Evolutionary conservation across 805 yeast genomes (phyloP).

Genomic region (Ogataea thermomethanolica): DNA sequence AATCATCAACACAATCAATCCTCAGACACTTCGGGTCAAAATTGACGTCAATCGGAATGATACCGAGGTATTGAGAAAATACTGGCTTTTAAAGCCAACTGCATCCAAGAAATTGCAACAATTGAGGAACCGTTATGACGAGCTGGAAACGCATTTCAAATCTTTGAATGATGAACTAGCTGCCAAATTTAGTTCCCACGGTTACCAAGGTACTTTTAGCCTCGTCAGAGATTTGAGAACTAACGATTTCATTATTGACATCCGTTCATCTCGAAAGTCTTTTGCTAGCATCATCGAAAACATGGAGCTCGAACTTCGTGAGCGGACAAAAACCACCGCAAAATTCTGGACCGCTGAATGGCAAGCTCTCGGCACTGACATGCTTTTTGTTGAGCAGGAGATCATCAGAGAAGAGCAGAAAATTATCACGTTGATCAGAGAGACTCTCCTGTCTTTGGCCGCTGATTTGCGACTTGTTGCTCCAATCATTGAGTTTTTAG

Average conservation of each 20-base stretch:
- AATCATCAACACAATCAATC: slow-evolving; percentile 27
- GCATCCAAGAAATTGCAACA: slow-evolving; percentile 20
- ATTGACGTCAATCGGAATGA: slow-evolving; percentile 21
- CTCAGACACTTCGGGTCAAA: slow-evolving; percentile 17
- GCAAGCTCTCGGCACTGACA: slow-evolving; percentile 46
- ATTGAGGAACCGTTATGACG: slow-evolving; percentile 22
- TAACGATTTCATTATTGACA: slow-evolving; percentile 26
- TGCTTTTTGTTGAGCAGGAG: slow-evolving; percentile 42
- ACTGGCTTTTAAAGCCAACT: slow-evolving; percentile 26
- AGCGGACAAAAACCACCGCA: slow-evolving; percentile 26
- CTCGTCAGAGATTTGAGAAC: slow-evolving; percentile 27
- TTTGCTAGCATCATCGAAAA: slow-evolving; percentile 10
- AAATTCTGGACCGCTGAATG: slow-evolving; percentile 46
- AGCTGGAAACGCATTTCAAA: slow-evolving; percentile 12
- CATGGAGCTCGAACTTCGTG: slow-evolving; percentile 16
- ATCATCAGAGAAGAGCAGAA: slow-evolving; percentile 54
- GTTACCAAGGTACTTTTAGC: slow-evolving; percentile 25
- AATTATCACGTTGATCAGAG: slow-evolving; percentile 48
- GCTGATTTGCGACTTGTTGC: slow-evolving; percentile 44
- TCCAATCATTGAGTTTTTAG: slow-evolving; percentile 60
- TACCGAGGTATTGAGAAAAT: slow-evolving; percentile 21
- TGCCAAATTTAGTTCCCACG: slow-evolving; percentile 12
- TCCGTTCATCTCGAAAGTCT: slow-evolving; percentile 25
- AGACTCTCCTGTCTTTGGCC: slow-evolving; percentile 42
- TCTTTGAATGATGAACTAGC: slow-evolving; percentile 10